Conservation (phyloP, 1,284 basidiomycete genomes). For the Ganoderma lingzhi region DNA sequence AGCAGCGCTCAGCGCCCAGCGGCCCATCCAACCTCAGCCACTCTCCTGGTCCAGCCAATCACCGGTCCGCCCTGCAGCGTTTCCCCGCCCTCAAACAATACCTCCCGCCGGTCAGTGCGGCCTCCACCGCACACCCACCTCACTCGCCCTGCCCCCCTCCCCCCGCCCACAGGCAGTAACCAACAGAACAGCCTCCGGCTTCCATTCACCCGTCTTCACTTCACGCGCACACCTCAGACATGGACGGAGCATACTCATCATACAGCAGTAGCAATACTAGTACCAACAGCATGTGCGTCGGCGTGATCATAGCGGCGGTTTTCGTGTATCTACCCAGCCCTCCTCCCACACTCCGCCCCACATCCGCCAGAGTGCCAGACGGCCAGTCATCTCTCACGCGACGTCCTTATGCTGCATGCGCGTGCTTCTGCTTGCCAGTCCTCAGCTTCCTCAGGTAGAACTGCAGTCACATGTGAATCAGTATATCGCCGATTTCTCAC, state of each 20-base stretch:
- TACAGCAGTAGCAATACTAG: conserved; percentile 40
- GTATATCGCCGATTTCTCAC: conserved; percentile 13
- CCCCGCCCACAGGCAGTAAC: neutral
- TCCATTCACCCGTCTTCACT: neutral
- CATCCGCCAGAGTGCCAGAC: conserved; percentile 32
- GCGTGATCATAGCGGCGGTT: conserved; percentile 36
- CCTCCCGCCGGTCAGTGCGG: neutral
- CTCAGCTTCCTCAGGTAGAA: conserved; percentile 95
- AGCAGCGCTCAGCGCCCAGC: neutral
- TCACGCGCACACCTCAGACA: conserved; percentile 29
- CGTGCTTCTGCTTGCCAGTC: conserved; percentile 94
- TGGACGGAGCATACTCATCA: conserved; percentile 40
- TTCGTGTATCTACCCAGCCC: conserved; percentile 33
- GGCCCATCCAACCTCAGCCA: neutral
- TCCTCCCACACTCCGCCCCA: conserved; percentile 29
- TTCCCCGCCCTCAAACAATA: neutral
- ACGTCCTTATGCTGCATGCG: conserved; percentile 54
- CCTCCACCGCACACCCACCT: neutral
- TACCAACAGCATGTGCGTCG: conserved; percentile 23
- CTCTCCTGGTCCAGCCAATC: neutral
- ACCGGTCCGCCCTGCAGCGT: neutral
- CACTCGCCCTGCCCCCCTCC: neutral
- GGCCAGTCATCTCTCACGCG: conserved; percentile 9
- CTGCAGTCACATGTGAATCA: conserved; percentile 47
- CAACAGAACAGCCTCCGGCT: neutral